Percentiles rank a stretch among this genome's conserved stretches.
Conservation (phyloP, 306 rosid genomes). For the Prunus persica region Prunus_persica_NCBIv2 NC_034011.1:1766501-1767000, state of each 20-base stretch:
- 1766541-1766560: too few relatives aligned
- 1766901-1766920: neutral
- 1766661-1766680: neutral
- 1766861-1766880: neutral
- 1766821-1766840: neutral
- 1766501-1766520: neutral
- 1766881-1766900: neutral
- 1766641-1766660: conserved; percentile 4
- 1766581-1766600: neutral
- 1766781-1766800: conserved; percentile 8
- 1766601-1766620: conserved; percentile 20
- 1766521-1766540: neutral
- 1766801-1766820: neutral
- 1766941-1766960: neutral
- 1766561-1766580: too few relatives aligned
- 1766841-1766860: neutral
- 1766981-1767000: too few relatives aligned
- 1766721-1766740: conserved; percentile 5
- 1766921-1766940: neutral
- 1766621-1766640: neutral
- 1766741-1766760: conserved; percentile 9
- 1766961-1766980: too few relatives aligned
- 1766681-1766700: conserved; percentile 23
- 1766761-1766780: neutral
- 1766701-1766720: neutral